Evolutionary conservation across 257 asterid species (phyloP), one percentile per base, ranked within the genome.

Genomic region (Misopates orontium): DNA sequence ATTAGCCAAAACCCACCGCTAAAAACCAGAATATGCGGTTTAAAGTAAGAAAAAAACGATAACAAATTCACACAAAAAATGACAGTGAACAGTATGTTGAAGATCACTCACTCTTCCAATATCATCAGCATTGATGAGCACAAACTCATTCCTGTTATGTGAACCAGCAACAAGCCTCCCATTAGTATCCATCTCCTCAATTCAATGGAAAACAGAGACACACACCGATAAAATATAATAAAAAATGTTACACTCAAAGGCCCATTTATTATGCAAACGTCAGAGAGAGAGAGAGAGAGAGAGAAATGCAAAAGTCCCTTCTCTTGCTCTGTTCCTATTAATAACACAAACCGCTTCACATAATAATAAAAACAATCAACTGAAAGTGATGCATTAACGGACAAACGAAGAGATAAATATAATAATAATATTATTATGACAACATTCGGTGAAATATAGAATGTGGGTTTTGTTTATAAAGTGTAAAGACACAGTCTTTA

Each of bases 111-210:
- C 96, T 72, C 81, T 84, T 73, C 96, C 97, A 88, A 90, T 85
- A 49, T 90, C 97, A 86, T 90, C 96, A 64, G 97, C 97, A 90
- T 90, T 88, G 89, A 90, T 90, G 62, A 90, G 78, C 4, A 90
- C 93, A 73, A 90, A 90, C 75, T 90, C 97, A 79, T 90, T 90
- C 78, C 97, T 78, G 74, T 88, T 90, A 70, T 90, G 96, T 62
- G 96, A 90, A 67, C 97, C 97, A 68, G 97, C 97, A 69, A 90
- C 75, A 72, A 90, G 96, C 84, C 97, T 90, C 71, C 97, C 96
- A 24, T 80, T 85, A 60, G 96, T 84, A 69, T 77, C 87, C 97
- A 88, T 88, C 60, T 62, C 31, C 75, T 20, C 74, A 16, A 28
- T 52, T 63, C 60, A 63, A 53, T 67, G 18, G 64, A 80, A 67